Evolutionary conservation across 257 asterid genomes (phyloP), one percentile per base, ranked within the genome.

Genomic region (Cynanchum wilfordii): DNA sequence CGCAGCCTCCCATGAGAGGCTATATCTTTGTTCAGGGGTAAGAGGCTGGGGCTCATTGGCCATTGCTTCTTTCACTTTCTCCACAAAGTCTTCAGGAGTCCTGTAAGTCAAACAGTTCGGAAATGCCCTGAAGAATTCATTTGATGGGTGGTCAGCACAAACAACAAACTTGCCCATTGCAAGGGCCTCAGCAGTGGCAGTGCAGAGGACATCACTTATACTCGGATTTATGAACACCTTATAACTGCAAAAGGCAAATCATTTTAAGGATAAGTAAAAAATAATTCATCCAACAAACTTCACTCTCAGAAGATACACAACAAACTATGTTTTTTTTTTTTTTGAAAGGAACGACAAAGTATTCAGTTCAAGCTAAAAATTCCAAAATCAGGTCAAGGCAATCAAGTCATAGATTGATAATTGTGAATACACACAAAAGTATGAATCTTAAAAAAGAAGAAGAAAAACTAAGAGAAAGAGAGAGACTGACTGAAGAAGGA

Each of bases 161-260:
- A 95, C 94, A 7, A 95, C 99, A 17, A 95, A 86, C 76, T 95
- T 95, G 11, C 99, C 99, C 99, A 95, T 95, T 10, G 99, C 98
- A 20, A 95, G 98, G 70, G 99, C 99, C 87, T 95, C 99, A 0
- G 99, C 99, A 52, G 99, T 95, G 59, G 99, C 99, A 1, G 99
- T 95, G 81, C 99, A 95, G 51, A 95, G 97, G 67, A 95, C 99
- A 55, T 92, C 98, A 59, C 99, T 95, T n/a, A 92, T 83, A 68
- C 99, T 95, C 47, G 99, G 99, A 71, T 95, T 95, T 75, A 95
- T 87, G 77, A 95, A 95, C 73, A 95, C 86, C 83, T 95, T 95
- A 87, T 95, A 95, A 74, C 99, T 95, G 97, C 88, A 81, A 33
- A 72, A 55, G 33, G 81, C 29, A 69, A 69, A 20, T 40, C 51